Conservation (phyloP, 2,329 filamentous ascomycete genomes). For the Exophiala lecanii-corni region DNA sequence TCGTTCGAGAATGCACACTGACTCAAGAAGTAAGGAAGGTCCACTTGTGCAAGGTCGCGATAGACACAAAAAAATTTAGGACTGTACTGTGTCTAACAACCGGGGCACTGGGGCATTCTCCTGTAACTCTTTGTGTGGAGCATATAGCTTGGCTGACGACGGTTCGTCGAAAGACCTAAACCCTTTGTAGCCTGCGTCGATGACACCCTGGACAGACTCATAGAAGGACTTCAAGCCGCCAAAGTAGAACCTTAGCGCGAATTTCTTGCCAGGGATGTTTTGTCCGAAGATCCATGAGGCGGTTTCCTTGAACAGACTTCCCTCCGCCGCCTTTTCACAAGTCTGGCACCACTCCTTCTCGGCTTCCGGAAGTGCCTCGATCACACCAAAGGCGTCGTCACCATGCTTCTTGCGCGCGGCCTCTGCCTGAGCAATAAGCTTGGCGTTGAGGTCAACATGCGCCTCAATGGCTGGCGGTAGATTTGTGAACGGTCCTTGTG, state of each 20-base stretch:
- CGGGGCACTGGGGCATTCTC: too few species aligned
- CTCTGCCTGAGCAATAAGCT: slow-evolving; percentile 45
- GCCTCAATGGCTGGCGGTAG: slow-evolving; percentile 52
- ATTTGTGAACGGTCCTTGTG: slow-evolving; percentile 53
- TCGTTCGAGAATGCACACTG: too few species aligned
- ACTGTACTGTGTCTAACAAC: too few species aligned
- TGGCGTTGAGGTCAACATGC: slow-evolving; percentile 49
- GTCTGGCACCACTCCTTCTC: slow-evolving; percentile 47
- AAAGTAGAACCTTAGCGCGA: slow-evolving; percentile 21
- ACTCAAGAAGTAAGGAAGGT: too few species aligned
- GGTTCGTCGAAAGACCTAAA: slow-evolving; percentile 11
- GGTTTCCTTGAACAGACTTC: slow-evolving; percentile 49
- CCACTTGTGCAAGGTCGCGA: too few species aligned
- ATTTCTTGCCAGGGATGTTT: slow-evolving; percentile 49
- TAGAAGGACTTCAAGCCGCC: slow-evolving; percentile 20
- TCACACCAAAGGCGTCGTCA: slow-evolving; percentile 30
- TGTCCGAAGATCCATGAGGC: slow-evolving; percentile 51
- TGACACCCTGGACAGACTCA: slow-evolving; percentile 12
- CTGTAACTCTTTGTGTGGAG: too few species aligned
- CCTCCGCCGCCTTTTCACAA: slow-evolving; percentile 32
- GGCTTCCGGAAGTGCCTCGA: slow-evolving; percentile 47
- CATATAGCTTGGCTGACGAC: too few species aligned
- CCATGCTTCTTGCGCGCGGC: slow-evolving; percentile 27
- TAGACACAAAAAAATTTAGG: too few species aligned
- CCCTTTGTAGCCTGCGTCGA: slow-evolving; percentile 13